These are phyloP conservation scores for Cocos nucifera DNA, from an alignment of 176 grass and related monocot genomes.

Conservation along the genomic window DNA sequence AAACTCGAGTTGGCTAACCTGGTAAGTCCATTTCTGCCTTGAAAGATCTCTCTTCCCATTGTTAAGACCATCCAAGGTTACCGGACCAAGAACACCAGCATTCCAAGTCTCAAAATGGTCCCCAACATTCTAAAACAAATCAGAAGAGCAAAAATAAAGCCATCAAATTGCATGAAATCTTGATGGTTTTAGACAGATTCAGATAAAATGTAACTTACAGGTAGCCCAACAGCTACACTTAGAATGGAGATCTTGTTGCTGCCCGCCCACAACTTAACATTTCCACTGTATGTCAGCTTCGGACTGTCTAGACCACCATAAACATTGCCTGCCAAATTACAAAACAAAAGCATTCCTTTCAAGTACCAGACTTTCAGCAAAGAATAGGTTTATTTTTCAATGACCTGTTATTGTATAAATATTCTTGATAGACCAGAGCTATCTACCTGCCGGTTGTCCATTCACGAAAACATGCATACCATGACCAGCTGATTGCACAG, in stretches of 20 bases:
- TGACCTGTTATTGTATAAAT: too few relatives aligned
- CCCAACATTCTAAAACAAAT: conserved; percentile 48
- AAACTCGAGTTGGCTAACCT: conserved; percentile 27
- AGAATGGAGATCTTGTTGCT: conserved; percentile 92
- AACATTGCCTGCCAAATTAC: conserved; percentile 29
- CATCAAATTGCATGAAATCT: neutral
- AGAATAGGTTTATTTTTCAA: too few relatives aligned
- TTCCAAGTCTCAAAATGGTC: conserved; percentile 86
- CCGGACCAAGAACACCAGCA: conserved; percentile 66
- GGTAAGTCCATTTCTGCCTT: conserved; percentile 82
- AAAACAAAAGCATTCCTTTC: neutral
- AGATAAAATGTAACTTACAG: conserved; percentile 39
- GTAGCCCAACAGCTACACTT: conserved; percentile 70
- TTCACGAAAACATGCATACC: conserved; percentile 77
- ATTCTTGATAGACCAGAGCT: neutral
- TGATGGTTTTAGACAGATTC: too few relatives aligned
- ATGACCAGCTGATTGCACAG: conserved; percentile 58
- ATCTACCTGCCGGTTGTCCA: conserved; percentile 32
- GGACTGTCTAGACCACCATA: conserved; percentile 45
- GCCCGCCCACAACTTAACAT: conserved; percentile 66
- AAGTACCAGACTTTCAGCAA: too few relatives aligned
- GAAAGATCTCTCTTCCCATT: conserved; percentile 62
- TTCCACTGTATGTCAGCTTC: conserved; percentile 39
- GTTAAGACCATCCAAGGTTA: conserved; percentile 53
- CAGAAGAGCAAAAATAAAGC: neutral